These are phyloP conservation scores for Mycocentrospora acerina DNA, from an alignment of 2,329 filamentous ascomycete species.

Conservation along the genomic window DNA sequence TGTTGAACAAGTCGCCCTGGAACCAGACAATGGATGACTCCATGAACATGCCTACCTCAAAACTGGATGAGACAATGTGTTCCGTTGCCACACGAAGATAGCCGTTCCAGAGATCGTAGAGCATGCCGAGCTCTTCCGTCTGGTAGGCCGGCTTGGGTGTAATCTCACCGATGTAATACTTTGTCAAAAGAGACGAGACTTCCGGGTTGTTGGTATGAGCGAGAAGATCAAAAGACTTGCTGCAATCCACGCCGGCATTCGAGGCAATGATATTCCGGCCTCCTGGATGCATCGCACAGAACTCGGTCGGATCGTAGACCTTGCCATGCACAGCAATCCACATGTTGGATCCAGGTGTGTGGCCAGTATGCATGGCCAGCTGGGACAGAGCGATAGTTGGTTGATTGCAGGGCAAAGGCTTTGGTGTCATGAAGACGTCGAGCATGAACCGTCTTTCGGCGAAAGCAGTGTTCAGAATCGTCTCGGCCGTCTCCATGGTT, in stretches of 20 bases:
- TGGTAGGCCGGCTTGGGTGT: slow-evolving; percentile 22
- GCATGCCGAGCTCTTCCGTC: slow-evolving; percentile 22
- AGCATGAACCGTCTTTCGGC: slow-evolving; percentile 27
- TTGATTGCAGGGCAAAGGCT: slow-evolving; percentile 25
- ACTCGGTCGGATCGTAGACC: slow-evolving; percentile 86
- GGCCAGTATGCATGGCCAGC: slow-evolving; percentile 24
- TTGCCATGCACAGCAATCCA: slow-evolving; percentile 90
- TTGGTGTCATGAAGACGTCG: slow-evolving; percentile 30
- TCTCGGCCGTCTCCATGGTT: slow-evolving; percentile 25
- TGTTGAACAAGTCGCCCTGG: slow-evolving; percentile 27
- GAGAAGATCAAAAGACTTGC: slow-evolving; percentile 88
- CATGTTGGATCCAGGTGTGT: slow-evolving; percentile 45
- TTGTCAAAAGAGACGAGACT: slow-evolving; percentile 45
- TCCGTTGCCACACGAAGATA: slow-evolving; percentile 23
- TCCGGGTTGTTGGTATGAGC: slow-evolving; percentile 86
- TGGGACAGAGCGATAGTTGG: slow-evolving; percentile 26
- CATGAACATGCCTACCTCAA: slow-evolving; percentile 27
- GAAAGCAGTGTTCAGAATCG: slow-evolving; percentile 25
- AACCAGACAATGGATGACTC: slow-evolving; percentile 26
- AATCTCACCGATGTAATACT: slow-evolving; percentile 27
- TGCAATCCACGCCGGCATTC: slow-evolving; percentile 83
- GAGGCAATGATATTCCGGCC: slow-evolving; percentile 82
- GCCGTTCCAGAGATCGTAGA: slow-evolving; percentile 26
- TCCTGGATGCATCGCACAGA: slow-evolving; percentile 79
- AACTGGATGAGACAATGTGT: slow-evolving; percentile 23